A percentile compares a stretch with the other conserved stretches of the same genome.
These are phyloP conservation scores for Monosporascus sp. DNA, from an alignment of 2,329 filamentous ascomycete genomes.

Conservation along the genomic window DNA sequence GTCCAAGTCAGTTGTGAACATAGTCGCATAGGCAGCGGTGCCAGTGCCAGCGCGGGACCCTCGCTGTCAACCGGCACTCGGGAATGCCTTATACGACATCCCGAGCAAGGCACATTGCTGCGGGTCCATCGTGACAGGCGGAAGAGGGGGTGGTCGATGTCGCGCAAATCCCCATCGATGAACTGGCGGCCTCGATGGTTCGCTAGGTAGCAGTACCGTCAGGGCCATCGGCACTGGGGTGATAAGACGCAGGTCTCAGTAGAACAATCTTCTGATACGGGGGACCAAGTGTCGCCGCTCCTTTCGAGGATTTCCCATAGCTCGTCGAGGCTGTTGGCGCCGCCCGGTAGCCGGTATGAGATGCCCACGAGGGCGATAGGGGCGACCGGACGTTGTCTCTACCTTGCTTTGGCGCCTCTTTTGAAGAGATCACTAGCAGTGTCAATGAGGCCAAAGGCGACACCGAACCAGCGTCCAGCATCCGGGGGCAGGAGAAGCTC, in stretches of 20 bases:
- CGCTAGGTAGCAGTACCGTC: constrained; percentile 2
- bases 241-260: constrained; percentile 6
- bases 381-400: neutral
- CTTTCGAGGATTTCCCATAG: constrained; percentile 7
- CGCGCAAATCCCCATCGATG: constrained; percentile 3
- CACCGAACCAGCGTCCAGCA: constrained; percentile 15
- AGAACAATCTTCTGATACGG: constrained; percentile 5
- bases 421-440: constrained; percentile 16
- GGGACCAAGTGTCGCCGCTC: constrained; percentile 5
- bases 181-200: constrained; percentile 11
- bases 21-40: constrained; percentile 7
- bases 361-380: constrained; percentile 8
- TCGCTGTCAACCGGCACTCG: constrained; percentile 4
- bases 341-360: constrained; percentile 9
- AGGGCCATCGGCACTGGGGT: constrained; percentile 5
- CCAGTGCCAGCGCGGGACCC: constrained; percentile 1
- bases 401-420: constrained; percentile 20
- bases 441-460: constrained; percentile 4
- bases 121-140: constrained; percentile 8
- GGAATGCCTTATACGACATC: constrained; percentile 9
- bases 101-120: constrained; percentile 9
- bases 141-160: constrained; percentile 13
- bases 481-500: constrained; percentile 10
- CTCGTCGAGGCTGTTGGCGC: constrained; percentile 4
- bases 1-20: constrained; percentile 8